Evolutionary conservation across 495 filamentous ascomycete genomes (phyloP), one percentile per base, ranked within the genome.

Genomic region (Eremomyces bilateralis): DNA sequence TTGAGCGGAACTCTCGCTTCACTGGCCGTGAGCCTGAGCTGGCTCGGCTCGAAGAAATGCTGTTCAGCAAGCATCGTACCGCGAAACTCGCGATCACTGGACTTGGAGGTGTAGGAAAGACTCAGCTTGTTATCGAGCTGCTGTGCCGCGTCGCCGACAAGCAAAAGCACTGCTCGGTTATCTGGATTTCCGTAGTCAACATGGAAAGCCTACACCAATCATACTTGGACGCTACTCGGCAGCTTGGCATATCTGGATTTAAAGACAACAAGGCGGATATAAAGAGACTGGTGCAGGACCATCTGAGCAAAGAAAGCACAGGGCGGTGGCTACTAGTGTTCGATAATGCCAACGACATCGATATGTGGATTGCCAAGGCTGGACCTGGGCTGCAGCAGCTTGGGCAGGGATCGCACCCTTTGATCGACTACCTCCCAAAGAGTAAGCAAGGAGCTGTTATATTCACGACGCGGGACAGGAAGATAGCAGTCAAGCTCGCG

Each of bases 111-210:
- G n/a, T n/a, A n/a, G n/a, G n/a, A n/a, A n/a, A n/a, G n/a, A n/a
- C n/a, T n/a, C n/a, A n/a, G n/a, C n/a, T n/a, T n/a, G n/a, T n/a
- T n/a, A n/a, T n/a, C n/a, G n/a, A n/a, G n/a, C n/a, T n/a, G n/a
- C n/a, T n/a, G n/a, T n/a, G n/a, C n/a, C n/a, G n/a, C n/a, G n/a
- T n/a, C n/a, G n/a, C n/a, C n/a, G 53, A 58, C 4, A 31, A 42
- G 13, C 32, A 53, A 4, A 42, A 52, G 1, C 50, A 58, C 1
- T 64, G 51, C 33, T 60, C 63, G 1, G 40, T 69, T 17, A 56
- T 68, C 32, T 71, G 64, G 66, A 41, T 69, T 11, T 48, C 55
- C 1, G 57, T 54, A 0, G 37, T 53, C 1, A 60, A 48, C 25
- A 11, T 34, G 0, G 58, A 56, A 27, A 58, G 36, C n/a, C 49